A percentile compares a stretch with the other conserved stretches of the same genome.
These are phyloP conservation scores for Alnus rubra DNA, from an alignment of 306 rosid species.

Conservation along the genomic window DNA sequence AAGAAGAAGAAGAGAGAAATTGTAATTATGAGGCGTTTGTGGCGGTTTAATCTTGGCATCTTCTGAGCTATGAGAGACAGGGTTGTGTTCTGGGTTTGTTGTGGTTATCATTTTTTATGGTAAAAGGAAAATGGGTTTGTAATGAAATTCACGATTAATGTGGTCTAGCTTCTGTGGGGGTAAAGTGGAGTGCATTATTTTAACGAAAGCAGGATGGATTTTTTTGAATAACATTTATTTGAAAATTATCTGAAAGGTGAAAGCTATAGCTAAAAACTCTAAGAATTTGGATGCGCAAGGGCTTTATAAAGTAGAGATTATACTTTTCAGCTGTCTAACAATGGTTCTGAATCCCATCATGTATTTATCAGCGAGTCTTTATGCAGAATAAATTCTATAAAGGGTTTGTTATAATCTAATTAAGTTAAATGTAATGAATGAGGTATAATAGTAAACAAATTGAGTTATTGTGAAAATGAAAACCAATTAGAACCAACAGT, in stretches of 20 bases:
- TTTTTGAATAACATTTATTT: too few species aligned
- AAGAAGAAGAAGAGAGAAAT: neutral
- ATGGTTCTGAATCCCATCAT: neutral
- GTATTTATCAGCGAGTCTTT: neutral
- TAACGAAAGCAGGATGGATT: too few species aligned
- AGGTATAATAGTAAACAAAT: neutral
- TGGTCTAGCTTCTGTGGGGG: neutral
- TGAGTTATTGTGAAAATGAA: neutral
- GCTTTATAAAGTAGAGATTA: neutral
- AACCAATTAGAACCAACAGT: neutral
- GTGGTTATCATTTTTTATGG: conserved; percentile 6
- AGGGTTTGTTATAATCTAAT: neutral
- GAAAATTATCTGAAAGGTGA: neutral
- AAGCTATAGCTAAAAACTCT: neutral
- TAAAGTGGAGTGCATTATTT: too few species aligned
- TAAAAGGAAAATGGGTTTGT: conserved; percentile 19
- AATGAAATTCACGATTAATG: conserved; percentile 13
- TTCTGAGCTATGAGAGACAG: neutral
- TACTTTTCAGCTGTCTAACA: neutral
- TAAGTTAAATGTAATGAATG: neutral
- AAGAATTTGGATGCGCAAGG: neutral
- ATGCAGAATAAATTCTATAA: neutral
- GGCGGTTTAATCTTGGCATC: neutral
- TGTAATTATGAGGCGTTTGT: neutral
- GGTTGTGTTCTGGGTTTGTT: neutral